A percentile compares a stretch with the other conserved stretches of the same genome.
Evolutionary conservation across 2,329 filamentous ascomycete genomes (phyloP).

Genomic region (Xylogone sp.): DNA sequence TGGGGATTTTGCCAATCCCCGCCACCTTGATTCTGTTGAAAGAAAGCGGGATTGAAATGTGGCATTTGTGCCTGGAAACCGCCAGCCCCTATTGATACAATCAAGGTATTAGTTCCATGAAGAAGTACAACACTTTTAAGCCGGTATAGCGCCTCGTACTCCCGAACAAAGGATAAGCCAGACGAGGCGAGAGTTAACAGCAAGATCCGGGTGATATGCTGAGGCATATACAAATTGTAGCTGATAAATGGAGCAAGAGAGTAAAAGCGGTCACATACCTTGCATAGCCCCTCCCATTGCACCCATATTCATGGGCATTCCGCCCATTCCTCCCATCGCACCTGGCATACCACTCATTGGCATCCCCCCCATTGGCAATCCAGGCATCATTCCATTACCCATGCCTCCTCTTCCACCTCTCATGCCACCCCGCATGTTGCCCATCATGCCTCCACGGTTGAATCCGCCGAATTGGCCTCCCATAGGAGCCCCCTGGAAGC

Average conservation of each 20-base stretch:
- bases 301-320: constrained; percentile 37
- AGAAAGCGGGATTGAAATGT: constrained; percentile 73
- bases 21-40: constrained; percentile 46
- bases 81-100: constrained; percentile 34
- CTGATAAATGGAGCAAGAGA: too few relatives aligned
- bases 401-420: constrained; percentile 53
- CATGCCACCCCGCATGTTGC: constrained; percentile 50
- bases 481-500: constrained; percentile 42
- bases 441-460: constrained; percentile 48
- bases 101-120: constrained; percentile 1
- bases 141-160: too few relatives aligned
- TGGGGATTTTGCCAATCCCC: constrained; percentile 75
- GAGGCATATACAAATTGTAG: too few relatives aligned
- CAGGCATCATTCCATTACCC: constrained; percentile 36
- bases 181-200: too few relatives aligned
- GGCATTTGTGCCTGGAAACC: constrained; percentile 67
- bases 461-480: constrained; percentile 48
- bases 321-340: constrained; percentile 46
- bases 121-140: constrained; percentile 1
- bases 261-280: constrained; percentile 38
- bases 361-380: constrained; percentile 41
- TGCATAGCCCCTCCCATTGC: constrained; percentile 52
- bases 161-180: too few relatives aligned
- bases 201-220: too few relatives aligned
- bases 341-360: constrained; percentile 49